Conservation (phyloP, 169 alveolate species). For the Plasmodium vinckei region DNA sequence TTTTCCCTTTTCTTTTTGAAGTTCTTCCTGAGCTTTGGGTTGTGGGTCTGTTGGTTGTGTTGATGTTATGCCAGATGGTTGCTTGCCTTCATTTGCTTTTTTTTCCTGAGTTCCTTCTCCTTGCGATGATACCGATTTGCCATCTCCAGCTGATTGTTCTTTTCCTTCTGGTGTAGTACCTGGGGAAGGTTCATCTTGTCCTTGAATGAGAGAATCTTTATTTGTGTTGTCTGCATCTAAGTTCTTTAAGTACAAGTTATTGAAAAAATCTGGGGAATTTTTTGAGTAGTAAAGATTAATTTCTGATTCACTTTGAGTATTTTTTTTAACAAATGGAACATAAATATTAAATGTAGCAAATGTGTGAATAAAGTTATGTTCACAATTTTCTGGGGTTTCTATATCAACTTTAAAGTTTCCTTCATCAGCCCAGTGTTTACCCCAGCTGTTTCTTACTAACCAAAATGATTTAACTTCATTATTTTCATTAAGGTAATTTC, state of each 20-base stretch:
- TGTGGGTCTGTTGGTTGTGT: neutral
- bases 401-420: conserved; percentile 61
- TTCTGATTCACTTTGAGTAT: neutral
- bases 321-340: neutral
- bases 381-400: conserved; percentile 15
- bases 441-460: conserved; percentile 55
- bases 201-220: neutral
- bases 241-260: conserved; percentile 11
- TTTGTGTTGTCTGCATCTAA: neutral
- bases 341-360: conserved; percentile 17
- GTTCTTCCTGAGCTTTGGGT: neutral
- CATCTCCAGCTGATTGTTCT: neutral
- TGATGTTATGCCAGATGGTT: neutral
- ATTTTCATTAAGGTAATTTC: conserved; percentile 18
- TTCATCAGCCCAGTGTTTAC: conserved; percentile 43
- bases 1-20: neutral
- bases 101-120: neutral
- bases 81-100: neutral
- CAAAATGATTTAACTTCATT: conserved; percentile 36
- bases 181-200: neutral
- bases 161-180: too few relatives aligned
- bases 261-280: conserved; percentile 38
- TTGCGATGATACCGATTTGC: neutral
- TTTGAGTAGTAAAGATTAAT: conserved; percentile 7
- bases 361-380: conserved; percentile 19